phyloP scores from a whole-genome alignment of 441 rosid species.

The Breynia disticha region DNA sequence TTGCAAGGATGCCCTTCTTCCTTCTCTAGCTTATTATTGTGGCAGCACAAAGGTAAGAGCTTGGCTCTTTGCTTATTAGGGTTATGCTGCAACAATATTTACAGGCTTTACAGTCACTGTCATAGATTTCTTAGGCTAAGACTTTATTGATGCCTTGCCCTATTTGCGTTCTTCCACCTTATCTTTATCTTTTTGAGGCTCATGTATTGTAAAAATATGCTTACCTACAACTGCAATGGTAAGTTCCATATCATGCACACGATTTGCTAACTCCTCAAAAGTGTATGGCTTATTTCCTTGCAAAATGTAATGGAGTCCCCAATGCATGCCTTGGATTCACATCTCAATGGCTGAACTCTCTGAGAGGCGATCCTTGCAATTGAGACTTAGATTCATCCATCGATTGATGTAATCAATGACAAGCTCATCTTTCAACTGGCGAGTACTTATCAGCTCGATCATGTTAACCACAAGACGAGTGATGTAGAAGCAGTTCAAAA shows the following conservation, averaged over 20 bases:
- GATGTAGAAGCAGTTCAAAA: neutral
- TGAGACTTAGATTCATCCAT: neutral
- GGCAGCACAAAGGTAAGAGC: no score
- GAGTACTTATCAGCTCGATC: neutral
- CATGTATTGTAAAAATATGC: neutral
- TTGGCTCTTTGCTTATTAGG: no score
- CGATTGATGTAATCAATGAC: no score
- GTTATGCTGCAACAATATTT: no score
- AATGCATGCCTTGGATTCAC: neutral
- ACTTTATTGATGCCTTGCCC: no score
- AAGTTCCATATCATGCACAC: neutral
- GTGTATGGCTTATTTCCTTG: neutral
- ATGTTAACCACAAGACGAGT: neutral
- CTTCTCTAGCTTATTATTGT: no score
- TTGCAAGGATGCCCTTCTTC: no score
- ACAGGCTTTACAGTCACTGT: no score
- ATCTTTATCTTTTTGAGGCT: neutral
- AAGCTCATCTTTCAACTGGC: neutral
- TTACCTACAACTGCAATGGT: neutral
- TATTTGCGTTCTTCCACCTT: no score
- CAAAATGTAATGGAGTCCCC: neutral
- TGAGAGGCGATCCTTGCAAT: neutral
- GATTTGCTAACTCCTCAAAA: neutral
- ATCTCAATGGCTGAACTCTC: neutral
- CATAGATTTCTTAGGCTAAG: no score